Conservation (phyloP, 176 grass and related monocot genomes). For the Themeda triandra region DNA sequence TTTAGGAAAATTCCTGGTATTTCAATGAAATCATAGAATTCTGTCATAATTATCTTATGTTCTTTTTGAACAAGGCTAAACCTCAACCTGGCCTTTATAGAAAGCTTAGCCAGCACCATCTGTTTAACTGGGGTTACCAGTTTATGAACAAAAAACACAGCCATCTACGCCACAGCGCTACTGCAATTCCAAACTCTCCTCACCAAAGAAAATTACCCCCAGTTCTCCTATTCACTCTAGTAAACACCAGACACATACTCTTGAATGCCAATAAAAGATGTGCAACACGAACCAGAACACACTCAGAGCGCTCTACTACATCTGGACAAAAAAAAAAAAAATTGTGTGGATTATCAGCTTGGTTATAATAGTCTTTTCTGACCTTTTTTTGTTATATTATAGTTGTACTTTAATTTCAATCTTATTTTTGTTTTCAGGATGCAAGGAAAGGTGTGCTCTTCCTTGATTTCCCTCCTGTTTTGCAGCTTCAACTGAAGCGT, state of each 20-base stretch:
- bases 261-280: background rate
- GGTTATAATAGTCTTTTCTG: background rate
- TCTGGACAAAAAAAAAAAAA: background rate
- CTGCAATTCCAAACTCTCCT: background rate
- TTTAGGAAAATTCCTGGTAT: background rate
- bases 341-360: background rate
- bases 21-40: slow-evolving; percentile 16
- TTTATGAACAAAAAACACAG: background rate
- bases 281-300: background rate
- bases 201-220: background rate
- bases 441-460: slow-evolving; percentile 95
- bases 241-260: background rate
- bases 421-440: slow-evolving; percentile 59
- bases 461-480: slow-evolving; percentile 96
- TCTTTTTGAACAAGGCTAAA: background rate
- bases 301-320: background rate
- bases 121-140: background rate
- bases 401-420: slow-evolving; percentile 24
- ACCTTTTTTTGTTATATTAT: slow-evolving; percentile 23
- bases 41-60: background rate
- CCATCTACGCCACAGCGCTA: background rate
- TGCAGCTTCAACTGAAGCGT: slow-evolving; percentile 97
- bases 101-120: background rate
- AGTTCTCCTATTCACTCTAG: background rate
- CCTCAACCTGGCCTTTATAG: background rate